These are phyloP conservation scores for Globisporangium spiculum DNA, from an alignment of 352 stramenopile genomes.

Conservation along the genomic window DNA sequence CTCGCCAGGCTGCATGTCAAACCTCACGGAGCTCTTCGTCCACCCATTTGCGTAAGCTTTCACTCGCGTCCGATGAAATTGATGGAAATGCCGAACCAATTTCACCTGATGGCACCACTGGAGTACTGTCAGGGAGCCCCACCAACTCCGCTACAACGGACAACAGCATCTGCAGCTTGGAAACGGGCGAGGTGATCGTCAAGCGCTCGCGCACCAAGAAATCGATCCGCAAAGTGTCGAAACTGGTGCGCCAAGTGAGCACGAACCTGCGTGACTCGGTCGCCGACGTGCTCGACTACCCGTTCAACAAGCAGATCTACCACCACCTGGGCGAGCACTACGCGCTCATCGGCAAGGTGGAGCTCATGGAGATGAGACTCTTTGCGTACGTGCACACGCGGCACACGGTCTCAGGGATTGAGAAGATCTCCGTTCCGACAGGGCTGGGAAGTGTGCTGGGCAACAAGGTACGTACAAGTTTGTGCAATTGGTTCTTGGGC, in stretches of 20 bases:
- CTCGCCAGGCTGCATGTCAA: conserved; percentile 1
- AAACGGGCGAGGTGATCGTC: conserved; percentile 42
- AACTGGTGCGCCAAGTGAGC: conserved; percentile 63
- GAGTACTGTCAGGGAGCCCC: background rate
- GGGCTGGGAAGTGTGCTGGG: conserved; percentile 76
- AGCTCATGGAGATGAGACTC: conserved; percentile 83
- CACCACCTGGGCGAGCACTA: conserved; percentile 61
- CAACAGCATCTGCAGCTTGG: conserved; percentile 18
- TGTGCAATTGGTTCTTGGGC: background rate
- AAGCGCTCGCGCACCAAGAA: conserved; percentile 68
- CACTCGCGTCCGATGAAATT: background rate
- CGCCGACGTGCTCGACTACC: conserved; percentile 57
- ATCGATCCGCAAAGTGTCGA: conserved; percentile 64
- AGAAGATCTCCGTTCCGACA: conserved; percentile 72
- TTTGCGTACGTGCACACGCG: conserved; percentile 66
- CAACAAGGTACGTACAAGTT: conserved; percentile 57
- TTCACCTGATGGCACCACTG: background rate
- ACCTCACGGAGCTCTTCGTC: background rate
- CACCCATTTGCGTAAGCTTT: background rate
- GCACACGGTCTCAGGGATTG: conserved; percentile 54
- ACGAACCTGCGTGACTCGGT: conserved; percentile 62
- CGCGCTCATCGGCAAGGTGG: conserved; percentile 57
- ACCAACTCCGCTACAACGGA: background rate
- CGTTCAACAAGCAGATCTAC: conserved; percentile 61
- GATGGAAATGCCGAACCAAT: background rate